Evolutionary conservation across 176 grass and related monocot genomes (phyloP).

Genomic region (Oryza officinalis): DNA sequence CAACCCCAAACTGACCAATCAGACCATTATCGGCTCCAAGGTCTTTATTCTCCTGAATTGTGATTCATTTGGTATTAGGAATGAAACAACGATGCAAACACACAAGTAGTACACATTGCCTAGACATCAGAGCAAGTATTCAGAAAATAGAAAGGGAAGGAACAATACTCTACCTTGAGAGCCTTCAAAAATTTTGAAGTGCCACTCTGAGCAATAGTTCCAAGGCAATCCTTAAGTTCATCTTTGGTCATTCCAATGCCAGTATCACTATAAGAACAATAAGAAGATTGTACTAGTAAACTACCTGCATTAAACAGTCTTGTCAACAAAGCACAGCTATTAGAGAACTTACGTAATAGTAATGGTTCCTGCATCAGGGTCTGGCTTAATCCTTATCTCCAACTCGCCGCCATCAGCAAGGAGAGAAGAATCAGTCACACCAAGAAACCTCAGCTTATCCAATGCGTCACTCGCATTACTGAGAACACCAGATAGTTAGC

Average conservation of each 20-base stretch:
- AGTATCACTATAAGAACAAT: constrained; percentile 39
- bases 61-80: constrained; percentile 16
- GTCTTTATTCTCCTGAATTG: constrained; percentile 76
- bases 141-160: neutral
- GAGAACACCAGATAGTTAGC: neutral
- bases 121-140: neutral
- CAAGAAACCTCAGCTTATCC: constrained; percentile 87
- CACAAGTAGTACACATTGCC: neutral
- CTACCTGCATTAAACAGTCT: neutral
- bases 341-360: constrained; percentile 61
- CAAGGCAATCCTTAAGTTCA: constrained; percentile 95
- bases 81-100: constrained; percentile 7
- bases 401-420: constrained; percentile 66
- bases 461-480: constrained; percentile 90
- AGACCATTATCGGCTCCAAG: constrained; percentile 72
- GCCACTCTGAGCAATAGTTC: constrained; percentile 95
- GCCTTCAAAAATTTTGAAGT: constrained; percentile 90
- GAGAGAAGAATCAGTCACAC: constrained; percentile 80
- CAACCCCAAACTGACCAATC: constrained; percentile 92
- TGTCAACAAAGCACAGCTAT: neutral
- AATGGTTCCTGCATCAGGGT: constrained; percentile 77
- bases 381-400: constrained; percentile 80
- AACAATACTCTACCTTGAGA: constrained; percentile 52
- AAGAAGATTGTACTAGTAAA: neutral
- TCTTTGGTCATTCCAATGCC: constrained; percentile 98